Base-by-base conservation (phyloP, 2,329 filamentous ascomycete genomes). In the Penicillium sp. region DNA sequence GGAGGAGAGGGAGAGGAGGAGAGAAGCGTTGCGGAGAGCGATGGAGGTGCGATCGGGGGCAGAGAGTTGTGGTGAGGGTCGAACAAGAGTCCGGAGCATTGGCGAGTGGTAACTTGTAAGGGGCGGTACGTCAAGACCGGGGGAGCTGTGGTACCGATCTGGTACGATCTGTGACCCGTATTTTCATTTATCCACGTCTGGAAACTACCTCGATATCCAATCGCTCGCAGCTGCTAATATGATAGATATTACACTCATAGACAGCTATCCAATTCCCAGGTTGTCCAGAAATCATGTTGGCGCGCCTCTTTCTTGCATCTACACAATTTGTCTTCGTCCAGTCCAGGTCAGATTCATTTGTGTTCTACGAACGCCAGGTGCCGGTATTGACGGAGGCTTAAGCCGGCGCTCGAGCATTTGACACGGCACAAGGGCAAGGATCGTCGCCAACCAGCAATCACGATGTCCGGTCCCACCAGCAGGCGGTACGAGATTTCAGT, bases 81-180 rank as follows among this genome's bases (percentile, higher is more conserved):
- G 25, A 17, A 20, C 15, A 34, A 20, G 8, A 41, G 10, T 22
- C 11, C 20, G 11, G 37, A 39, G 37, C 37, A 15, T 39, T 39
- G 35, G 35, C 35, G 35, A 2, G 41, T 43, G 41, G 20, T 43
- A 15, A 5, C 2, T 5, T 45, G 60, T 59, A 58, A 57, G 50
- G 52, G 54, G 43, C 59, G 42, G 42, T 56, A 63, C 49, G 20
- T 42, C 60, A 50, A 58, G 55, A 55, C 57, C 34, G 39, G 34
- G 43, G 51, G 52, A 43, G 38, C 17, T 47, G 50, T 35, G 59
- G 50, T 54, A 41, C 38, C 17, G 37, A 35, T 53, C 31, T 22
- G 22, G 37, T 41, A 53, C 50, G 25, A 41, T 53, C 50, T 31
- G 37, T 28, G 20, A 42, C 50, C 28, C 31, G 45, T 49, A 49